These are phyloP conservation scores for Paraurostyla sp. DNA, from an alignment of 73 alveolate genomes.

Conservation along the genomic window DNA sequence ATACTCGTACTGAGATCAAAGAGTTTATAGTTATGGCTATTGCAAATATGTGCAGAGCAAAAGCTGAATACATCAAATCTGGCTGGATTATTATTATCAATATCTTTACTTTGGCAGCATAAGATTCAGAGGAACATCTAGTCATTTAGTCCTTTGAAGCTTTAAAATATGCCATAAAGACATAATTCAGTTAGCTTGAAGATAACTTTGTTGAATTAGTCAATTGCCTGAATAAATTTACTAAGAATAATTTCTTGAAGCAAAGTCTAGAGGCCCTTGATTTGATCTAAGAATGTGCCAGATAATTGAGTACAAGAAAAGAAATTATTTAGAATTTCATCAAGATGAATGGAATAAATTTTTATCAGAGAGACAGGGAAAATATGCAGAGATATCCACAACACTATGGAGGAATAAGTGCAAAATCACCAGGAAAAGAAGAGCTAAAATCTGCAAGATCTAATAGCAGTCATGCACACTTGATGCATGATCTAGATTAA, in stretches of 20 bases:
- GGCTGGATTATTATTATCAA: conserved; percentile 87
- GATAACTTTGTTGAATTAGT: conserved; percentile 58
- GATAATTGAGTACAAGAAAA: not conserved
- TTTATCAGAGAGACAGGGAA: conserved; percentile 55
- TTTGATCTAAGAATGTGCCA: conserved; percentile 26
- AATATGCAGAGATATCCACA: conserved; percentile 41
- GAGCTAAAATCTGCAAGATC: conserved; percentile 43
- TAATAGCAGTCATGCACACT: not conserved
- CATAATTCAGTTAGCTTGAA: conserved; percentile 29
- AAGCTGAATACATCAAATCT: conserved; percentile 59
- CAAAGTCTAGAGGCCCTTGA: conserved; percentile 54
- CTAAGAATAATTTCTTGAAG: conserved; percentile 29
- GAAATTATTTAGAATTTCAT: conserved; percentile 24
- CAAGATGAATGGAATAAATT: conserved; percentile 27
- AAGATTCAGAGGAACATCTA: conserved; percentile 60
- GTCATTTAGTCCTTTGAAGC: conserved; percentile 46
- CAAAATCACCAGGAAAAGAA: conserved; percentile 3
- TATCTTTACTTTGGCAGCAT: conserved; percentile 84
- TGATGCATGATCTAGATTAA: conserved; percentile 42
- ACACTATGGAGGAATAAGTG: conserved; percentile 10
- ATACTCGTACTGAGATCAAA: conserved; percentile 71
- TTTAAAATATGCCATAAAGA: conserved; percentile 9
- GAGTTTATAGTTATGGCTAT: conserved; percentile 79
- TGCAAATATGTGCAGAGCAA: conserved; percentile 67
- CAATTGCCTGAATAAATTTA: conserved; percentile 50